phyloP scores from a whole-genome alignment of 208 protist genomes.

The Leptomonas pyrrhocoris region DNA sequence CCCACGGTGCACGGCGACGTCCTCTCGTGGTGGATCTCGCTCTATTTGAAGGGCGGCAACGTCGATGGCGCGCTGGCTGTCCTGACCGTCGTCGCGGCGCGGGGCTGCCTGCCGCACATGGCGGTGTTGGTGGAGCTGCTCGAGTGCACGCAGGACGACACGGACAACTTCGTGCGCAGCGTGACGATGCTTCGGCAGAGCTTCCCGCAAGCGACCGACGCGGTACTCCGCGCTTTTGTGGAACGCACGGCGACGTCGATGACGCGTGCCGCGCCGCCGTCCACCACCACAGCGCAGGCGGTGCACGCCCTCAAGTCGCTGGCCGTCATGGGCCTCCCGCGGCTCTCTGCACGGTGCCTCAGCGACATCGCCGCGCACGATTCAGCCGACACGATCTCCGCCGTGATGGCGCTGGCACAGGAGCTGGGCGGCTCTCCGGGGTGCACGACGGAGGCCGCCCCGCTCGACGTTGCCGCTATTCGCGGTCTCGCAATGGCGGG shows the following conservation, averaged over 20 bases:
- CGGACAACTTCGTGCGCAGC: slow-evolving; percentile 18
- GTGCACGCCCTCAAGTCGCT: slow-evolving; percentile 34
- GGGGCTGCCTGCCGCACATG: slow-evolving; percentile 58
- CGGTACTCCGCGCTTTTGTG: slow-evolving; percentile 68
- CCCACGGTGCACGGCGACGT: slow-evolving; percentile 19
- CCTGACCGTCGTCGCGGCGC: slow-evolving; percentile 23
- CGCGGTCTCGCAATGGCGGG: slow-evolving; percentile 5
- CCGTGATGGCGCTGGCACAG: slow-evolving; percentile 2
- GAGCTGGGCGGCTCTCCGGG: neutral
- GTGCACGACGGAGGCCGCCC: neutral
- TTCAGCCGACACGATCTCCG: slow-evolving; percentile 3
- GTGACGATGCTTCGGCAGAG: slow-evolving; percentile 32
- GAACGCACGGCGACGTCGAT: slow-evolving; percentile 36
- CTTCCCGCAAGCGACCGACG: slow-evolving; percentile 35
- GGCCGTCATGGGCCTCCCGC: slow-evolving; percentile 37
- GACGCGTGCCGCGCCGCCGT: neutral
- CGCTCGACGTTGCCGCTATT: slow-evolving; percentile 13
- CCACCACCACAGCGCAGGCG: slow-evolving; percentile 20
- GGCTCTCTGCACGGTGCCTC: slow-evolving; percentile 19
- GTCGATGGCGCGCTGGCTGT: slow-evolving; percentile 28
- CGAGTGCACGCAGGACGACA: slow-evolving; percentile 29
- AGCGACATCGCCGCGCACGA: slow-evolving; percentile 25
- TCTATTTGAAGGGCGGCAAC: slow-evolving; percentile 25
- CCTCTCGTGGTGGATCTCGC: slow-evolving; percentile 37
- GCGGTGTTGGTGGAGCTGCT: slow-evolving; percentile 54